A percentile compares a stretch with the other conserved stretches of the same genome.
Evolutionary conservation across 768 basidiomycete genomes (phyloP).

Genomic region (Agrocybe praecox): DNA sequence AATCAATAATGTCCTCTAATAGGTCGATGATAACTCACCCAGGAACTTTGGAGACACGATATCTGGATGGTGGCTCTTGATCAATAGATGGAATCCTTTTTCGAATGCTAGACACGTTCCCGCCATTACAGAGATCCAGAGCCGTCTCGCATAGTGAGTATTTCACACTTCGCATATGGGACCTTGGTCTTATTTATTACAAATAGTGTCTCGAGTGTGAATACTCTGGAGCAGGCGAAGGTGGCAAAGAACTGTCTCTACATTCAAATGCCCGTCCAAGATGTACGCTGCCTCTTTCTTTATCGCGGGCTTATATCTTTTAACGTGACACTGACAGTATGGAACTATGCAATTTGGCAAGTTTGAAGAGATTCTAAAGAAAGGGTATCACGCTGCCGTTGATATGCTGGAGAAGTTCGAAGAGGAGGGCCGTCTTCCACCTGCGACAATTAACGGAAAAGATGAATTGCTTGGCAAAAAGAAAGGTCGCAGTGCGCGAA

Average conservation of each 20-base stretch:
- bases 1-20: conserved; percentile 7
- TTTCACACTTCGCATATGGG: not conserved
- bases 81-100: conserved; percentile 94
- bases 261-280: conserved; percentile 93
- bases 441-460: conserved; percentile 64
- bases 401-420: conserved; percentile 77
- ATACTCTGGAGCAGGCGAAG: conserved; percentile 95
- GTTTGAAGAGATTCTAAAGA: conserved; percentile 85
- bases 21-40: conserved; percentile 95
- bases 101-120: conserved; percentile 77
- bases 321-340: conserved; percentile 48
- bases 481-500: conserved; percentile 75
- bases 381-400: conserved; percentile 76
- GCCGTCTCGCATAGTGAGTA: conserved; percentile 91
- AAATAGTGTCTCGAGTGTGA: conserved; percentile 89
- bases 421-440: conserved; percentile 82
- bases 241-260: conserved; percentile 86
- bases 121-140: conserved; percentile 91
- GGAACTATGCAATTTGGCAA: conserved; percentile 90
- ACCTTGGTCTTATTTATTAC: conserved; percentile 7
- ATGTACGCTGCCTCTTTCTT: conserved; percentile 43
- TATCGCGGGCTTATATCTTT: not conserved
- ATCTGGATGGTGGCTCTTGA: conserved; percentile 93
- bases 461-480: conserved; percentile 50
- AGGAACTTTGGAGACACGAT: conserved; percentile 93